These are phyloP conservation scores for Coemansia sp. DNA, from an alignment of 192 early-diverging fungal species.

Conservation along the genomic window DNA sequence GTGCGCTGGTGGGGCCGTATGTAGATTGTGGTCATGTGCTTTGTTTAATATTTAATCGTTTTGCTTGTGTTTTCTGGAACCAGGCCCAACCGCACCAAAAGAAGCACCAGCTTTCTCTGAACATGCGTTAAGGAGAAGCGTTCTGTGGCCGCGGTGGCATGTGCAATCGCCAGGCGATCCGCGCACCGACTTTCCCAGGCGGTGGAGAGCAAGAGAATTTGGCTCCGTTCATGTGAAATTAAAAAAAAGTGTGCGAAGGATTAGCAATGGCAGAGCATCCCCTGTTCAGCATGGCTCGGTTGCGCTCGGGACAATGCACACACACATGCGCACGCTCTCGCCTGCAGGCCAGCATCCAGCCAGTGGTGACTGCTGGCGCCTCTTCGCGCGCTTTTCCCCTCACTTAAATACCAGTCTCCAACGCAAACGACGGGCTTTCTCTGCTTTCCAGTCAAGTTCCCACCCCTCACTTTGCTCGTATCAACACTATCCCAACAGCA, in stretches of 20 bases:
- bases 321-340: constrained; percentile 19
- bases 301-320: constrained; percentile 14
- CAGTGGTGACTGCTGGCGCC: not conserved
- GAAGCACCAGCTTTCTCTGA: no score
- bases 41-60: no score
- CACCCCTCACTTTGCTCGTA: no score
- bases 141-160: not conserved
- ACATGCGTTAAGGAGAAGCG: not conserved
- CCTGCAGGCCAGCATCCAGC: constrained; percentile 5
- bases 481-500: no score
- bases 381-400: no score
- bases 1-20: not conserved
- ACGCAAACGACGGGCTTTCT: not conserved
- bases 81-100: not conserved
- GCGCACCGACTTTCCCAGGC: not conserved
- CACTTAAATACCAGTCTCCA: no score
- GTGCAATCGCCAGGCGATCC: not conserved
- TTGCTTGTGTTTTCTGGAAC: not conserved
- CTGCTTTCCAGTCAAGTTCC: not conserved
- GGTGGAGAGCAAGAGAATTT: not conserved
- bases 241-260: not conserved
- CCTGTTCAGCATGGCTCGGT: constrained; percentile 3
- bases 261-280: not conserved
- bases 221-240: constrained; percentile 9
- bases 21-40: not conserved